Evolutionary conservation across 345 rosid genomes (phyloP).

Genomic region (Populus nigra): DNA sequence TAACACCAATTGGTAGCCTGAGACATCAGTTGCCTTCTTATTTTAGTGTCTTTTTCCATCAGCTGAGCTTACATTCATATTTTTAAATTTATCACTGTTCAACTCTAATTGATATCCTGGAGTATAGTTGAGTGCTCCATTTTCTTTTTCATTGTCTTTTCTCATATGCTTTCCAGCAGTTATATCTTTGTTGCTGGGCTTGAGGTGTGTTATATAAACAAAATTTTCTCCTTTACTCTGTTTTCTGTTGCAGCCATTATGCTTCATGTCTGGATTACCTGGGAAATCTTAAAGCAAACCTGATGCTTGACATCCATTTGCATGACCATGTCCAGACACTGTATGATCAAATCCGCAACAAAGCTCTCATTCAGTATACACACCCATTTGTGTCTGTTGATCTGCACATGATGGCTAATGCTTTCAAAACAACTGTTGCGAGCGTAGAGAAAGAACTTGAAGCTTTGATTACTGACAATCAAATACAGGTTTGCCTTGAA

Average conservation of each 20-base stretch:
- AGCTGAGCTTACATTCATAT: background rate
- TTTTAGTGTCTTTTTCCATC: background rate
- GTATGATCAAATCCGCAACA: slow-evolving; percentile 89
- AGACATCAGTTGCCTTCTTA: background rate
- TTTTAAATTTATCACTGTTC: background rate
- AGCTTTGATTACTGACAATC: slow-evolving; percentile 85
- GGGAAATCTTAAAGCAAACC: slow-evolving; percentile 76
- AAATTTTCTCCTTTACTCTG: background rate
- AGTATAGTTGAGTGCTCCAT: background rate
- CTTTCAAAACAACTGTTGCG: slow-evolving; percentile 81
- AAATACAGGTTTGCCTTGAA: slow-evolving; percentile 67
- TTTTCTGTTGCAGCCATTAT: slow-evolving; percentile 63
- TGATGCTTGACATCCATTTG: slow-evolving; percentile 88
- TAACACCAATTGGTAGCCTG: background rate
- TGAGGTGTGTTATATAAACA: background rate
- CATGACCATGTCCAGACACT: slow-evolving; percentile 83
- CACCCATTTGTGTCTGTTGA: slow-evolving; percentile 97
- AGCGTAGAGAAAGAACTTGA: slow-evolving; percentile 89
- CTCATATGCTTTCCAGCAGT: background rate
- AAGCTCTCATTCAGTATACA: slow-evolving; percentile 97
- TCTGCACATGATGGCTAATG: slow-evolving; percentile 92
- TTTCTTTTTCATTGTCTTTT: background rate
- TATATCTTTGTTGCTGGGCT: background rate
- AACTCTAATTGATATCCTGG: background rate
- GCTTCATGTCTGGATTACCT: slow-evolving; percentile 92